Conservation (phyloP, 805 yeast genomes). For the Komagataella populi region DNA sequence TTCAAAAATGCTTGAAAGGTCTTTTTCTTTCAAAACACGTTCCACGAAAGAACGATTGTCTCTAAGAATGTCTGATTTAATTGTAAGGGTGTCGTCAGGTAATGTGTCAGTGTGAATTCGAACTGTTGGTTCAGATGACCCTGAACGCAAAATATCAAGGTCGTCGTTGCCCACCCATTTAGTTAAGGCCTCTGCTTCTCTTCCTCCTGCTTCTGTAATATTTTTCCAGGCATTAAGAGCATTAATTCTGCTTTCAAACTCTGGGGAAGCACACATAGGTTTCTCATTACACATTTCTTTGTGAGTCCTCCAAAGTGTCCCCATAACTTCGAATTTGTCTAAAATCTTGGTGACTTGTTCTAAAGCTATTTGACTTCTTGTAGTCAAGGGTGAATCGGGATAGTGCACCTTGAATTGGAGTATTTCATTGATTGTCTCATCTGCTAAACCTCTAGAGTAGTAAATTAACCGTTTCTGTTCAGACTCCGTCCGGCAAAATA, state of each 20-base stretch:
- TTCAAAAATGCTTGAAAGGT: slow-evolving; percentile 56
- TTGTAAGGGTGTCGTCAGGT: neutral
- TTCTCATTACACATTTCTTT: slow-evolving; percentile 71
- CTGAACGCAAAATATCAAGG: slow-evolving; percentile 37
- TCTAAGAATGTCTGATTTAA: slow-evolving; percentile 24
- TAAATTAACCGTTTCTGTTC: slow-evolving; percentile 62
- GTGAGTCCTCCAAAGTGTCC: slow-evolving; percentile 66
- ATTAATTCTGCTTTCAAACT: slow-evolving; percentile 52
- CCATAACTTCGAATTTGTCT: slow-evolving; percentile 49
- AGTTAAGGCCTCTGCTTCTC: slow-evolving; percentile 46
- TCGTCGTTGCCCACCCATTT: slow-evolving; percentile 81
- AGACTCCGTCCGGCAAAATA: slow-evolving; percentile 65
- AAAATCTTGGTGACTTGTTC: slow-evolving; percentile 43
- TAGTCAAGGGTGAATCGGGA: slow-evolving; percentile 13
- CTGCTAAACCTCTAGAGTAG: slow-evolving; percentile 61
- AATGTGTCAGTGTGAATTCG: neutral
- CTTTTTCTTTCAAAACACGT: slow-evolving; percentile 67
- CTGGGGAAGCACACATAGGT: slow-evolving; percentile 51
- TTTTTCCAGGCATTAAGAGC: slow-evolving; percentile 80
- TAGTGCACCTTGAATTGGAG: slow-evolving; percentile 45
- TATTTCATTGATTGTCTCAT: slow-evolving; percentile 58
- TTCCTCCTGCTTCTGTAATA: slow-evolving; percentile 52
- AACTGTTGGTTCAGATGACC: slow-evolving; percentile 10
- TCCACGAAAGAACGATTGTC: slow-evolving; percentile 73
- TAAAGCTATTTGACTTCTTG: slow-evolving; percentile 17